These are phyloP conservation scores for Pseudozyma tsukubaensis DNA, from an alignment of 1,284 basidiomycete genomes.

Conservation along the genomic window DNA sequence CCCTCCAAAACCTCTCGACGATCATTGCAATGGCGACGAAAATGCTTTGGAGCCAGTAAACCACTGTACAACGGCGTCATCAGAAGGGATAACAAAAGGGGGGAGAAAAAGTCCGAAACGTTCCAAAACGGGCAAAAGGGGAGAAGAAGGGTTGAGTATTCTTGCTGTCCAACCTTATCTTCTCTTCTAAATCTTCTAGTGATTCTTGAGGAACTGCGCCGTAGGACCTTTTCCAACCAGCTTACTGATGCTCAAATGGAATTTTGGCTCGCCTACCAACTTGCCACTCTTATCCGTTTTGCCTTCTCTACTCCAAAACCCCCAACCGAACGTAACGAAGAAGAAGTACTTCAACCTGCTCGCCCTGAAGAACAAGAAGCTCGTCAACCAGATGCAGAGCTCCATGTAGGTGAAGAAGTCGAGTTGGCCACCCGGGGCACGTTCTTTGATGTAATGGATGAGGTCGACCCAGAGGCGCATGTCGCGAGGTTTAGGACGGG, in stretches of 20 bases:
- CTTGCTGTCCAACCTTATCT: too few relatives aligned
- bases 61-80: neutral
- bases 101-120: neutral
- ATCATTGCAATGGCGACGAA: neutral
- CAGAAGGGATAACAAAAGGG: neutral
- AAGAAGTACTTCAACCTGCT: slow-evolving; percentile 58
- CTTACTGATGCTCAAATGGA: slow-evolving; percentile 56
- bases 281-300: slow-evolving; percentile 42
- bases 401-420: slow-evolving; percentile 78
- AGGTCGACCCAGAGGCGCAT: slow-evolving; percentile 78
- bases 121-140: slow-evolving; percentile 1
- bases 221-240: slow-evolving; percentile 44
- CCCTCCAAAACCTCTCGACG: slow-evolving; percentile 1
- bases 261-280: slow-evolving; percentile 45
- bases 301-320: slow-evolving; percentile 57
- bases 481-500: slow-evolving; percentile 73
- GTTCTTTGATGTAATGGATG: slow-evolving; percentile 74
- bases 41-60: slow-evolving; percentile 17
- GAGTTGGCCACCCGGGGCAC: slow-evolving; percentile 73
- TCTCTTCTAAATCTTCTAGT: too few relatives aligned
- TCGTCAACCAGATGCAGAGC: slow-evolving; percentile 68
- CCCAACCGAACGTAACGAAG: slow-evolving; percentile 63
- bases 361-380: slow-evolving; percentile 59
- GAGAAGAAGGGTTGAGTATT: too few relatives aligned
- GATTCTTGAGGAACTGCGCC: slow-evolving; percentile 39